Evolutionary conservation across 495 filamentous ascomycete genomes (phyloP).

Genomic region (Rostrohypoxylon terebratum): DNA sequence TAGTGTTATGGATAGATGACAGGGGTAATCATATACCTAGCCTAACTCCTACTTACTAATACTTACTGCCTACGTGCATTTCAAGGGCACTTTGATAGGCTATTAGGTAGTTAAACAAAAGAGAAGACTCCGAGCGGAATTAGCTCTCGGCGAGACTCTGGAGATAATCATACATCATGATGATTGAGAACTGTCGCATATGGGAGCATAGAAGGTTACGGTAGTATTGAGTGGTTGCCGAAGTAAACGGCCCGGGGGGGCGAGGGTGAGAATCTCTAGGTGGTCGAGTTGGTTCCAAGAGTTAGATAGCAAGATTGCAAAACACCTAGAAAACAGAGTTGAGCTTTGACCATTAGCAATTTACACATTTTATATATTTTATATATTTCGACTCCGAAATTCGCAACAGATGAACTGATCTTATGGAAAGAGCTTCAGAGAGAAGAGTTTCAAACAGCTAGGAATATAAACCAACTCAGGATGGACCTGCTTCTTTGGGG

Average conservation of each 20-base stretch:
- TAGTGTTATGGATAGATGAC: no score
- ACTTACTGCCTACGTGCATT: not conserved
- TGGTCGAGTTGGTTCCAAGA: no score
- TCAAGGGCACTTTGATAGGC: not conserved
- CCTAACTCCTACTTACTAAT: not conserved
- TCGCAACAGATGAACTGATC: not conserved
- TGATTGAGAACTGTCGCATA: not conserved
- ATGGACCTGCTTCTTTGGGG: slow-evolving; percentile 24
- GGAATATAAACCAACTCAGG: not conserved
- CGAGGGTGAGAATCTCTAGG: not conserved
- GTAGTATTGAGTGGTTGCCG: not conserved
- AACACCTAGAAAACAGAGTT: not conserved
- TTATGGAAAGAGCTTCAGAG: not conserved
- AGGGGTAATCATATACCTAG: not conserved
- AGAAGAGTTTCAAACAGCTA: not conserved
- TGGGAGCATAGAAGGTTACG: not conserved
- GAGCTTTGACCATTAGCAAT: not conserved
- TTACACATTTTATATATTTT: no score
- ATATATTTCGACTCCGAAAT: not conserved
- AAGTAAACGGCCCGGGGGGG: not conserved
- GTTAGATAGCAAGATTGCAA: no score
- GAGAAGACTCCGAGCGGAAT: not conserved
- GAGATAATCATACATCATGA: not conserved
- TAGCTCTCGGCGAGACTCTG: not conserved
- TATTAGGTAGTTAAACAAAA: not conserved